Evolutionary conservation across 106 monocot species (phyloP).

Genomic region (Platanthera zijinensis): DNA sequence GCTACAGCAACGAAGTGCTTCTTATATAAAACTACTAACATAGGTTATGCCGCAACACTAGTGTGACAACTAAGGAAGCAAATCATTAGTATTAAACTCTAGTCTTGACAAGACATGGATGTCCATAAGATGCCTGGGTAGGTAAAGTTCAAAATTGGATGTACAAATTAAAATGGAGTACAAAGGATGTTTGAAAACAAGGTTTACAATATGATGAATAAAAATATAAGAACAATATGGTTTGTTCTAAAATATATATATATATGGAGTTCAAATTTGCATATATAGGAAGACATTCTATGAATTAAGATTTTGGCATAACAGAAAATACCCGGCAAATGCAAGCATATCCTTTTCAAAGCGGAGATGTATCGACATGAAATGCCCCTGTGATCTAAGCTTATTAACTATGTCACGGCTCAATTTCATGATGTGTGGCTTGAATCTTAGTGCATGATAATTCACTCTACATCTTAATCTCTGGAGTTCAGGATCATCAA

Average conservation of each 20-base stretch:
- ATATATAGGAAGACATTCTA: background rate
- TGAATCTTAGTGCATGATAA: slow-evolving; percentile 90
- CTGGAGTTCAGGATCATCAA: slow-evolving; percentile 79
- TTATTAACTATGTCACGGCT: slow-evolving; percentile 70
- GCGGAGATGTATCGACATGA: slow-evolving; percentile 96
- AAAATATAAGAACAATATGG: background rate
- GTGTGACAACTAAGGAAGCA: background rate
- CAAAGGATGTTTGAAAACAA: background rate
- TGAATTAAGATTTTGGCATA: slow-evolving; percentile 1
- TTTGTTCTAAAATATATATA: background rate
- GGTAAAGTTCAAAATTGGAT: background rate
- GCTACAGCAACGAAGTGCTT: background rate
- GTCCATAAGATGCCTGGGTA: background rate
- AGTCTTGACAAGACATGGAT: background rate
- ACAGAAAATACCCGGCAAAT: slow-evolving; percentile 79
- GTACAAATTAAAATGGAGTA: background rate
- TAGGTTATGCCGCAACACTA: background rate
- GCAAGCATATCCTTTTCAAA: slow-evolving; percentile 99
- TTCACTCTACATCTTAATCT: slow-evolving; percentile 93
- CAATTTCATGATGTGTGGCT: slow-evolving; percentile 86
- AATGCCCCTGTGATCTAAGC: slow-evolving; percentile 72
- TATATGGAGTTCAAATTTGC: background rate
- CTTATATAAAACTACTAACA: background rate
- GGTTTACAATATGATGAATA: background rate
- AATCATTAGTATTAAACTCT: background rate